Base-by-base conservation (phyloP, 768 basidiomycete genomes). In the Amanita muscaria region DNA sequence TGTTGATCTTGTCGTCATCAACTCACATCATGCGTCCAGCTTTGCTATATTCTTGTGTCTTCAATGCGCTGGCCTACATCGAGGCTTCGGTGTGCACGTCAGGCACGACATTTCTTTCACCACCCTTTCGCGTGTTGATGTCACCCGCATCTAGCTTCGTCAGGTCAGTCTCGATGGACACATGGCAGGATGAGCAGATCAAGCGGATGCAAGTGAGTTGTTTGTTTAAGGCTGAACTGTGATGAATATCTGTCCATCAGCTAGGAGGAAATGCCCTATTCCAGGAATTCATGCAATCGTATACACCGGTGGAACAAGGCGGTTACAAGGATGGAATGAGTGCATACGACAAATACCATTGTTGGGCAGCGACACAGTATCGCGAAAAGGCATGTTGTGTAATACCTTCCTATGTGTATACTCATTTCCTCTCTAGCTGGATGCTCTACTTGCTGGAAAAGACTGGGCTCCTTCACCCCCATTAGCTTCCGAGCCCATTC, bases 321-420 rank as follows among this genome's bases (percentile, higher is more conserved):
- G 88, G 86, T 6, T 83, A 82, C 65, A 76, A 67, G 39, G 74
- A 79, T 25, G 70, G 65, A 42, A 70, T 80, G 56, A 76, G 66
- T 48, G 56, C 80, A 23, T 74, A 83, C 53, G 82, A 89, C 53
- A 89, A 77, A 44, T 97, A 97, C 63, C 88, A 90, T 57, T 85
- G 78, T 30, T 96, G 93, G 90, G 88, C 92, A 2, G 94, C 92
- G 1, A 70, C 85, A 2, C 92, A 97, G 64, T 98, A 98, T 64
- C 79, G 87, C 33, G 88, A 92, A 63, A 99, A 96, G 73, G 92
- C 87, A 53, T 43, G 68, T 14, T 23, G 12, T 7, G 48, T 32
- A 4, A 36, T 32, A 25, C 32, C n/a, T 34, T 32, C 49, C 19
- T 50, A 48, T 44, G 43, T 41, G 19, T 39, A 21, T 51, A n/a